Percentiles rank a stretch among this genome's conserved stretches.
These are phyloP conservation scores for Vanrija pseudolonga DNA, from an alignment of 1,284 basidiomycete species.

Conservation along the genomic window DNA sequence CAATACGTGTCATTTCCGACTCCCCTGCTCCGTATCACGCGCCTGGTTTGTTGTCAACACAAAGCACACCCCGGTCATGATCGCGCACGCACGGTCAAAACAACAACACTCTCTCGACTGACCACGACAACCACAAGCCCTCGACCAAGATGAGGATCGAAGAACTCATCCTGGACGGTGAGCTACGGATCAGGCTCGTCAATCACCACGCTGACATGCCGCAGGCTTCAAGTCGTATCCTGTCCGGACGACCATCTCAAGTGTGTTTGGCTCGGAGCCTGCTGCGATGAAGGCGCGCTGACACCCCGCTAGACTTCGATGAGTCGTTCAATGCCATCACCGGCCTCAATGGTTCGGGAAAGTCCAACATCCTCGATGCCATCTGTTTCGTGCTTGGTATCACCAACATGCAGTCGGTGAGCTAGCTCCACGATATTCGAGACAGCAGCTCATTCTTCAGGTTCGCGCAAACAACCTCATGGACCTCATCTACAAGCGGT, in stretches of 20 bases:
- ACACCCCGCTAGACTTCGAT: conserved; percentile 67
- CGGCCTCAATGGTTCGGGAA: conserved; percentile 83
- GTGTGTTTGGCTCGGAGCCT: conserved; percentile 21
- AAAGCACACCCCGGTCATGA: neutral
- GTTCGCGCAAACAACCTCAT: conserved; percentile 94
- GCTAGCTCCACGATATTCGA: conserved; percentile 23
- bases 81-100: neutral
- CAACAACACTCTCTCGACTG: neutral
- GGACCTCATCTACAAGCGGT: conserved; percentile 71
- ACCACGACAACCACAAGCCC: neutral
- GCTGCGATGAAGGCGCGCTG: neutral
- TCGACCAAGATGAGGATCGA: conserved; percentile 65
- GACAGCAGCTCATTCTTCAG: conserved; percentile 49
- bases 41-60: conserved; percentile 2
- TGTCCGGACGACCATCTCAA: conserved; percentile 83
- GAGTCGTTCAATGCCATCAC: conserved; percentile 97
- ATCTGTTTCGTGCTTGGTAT: conserved; percentile 97
- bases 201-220: conserved; percentile 6
- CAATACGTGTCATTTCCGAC: too few species aligned
- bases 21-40: neutral
- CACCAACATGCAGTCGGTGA: conserved; percentile 81
- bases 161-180: conserved; percentile 73
- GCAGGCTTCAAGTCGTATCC: conserved; percentile 97
- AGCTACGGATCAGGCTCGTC: neutral
- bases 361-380: conserved; percentile 96